Evolutionary conservation across 164 flowering plant species (phyloP).

Genomic region (Saururus chinensis): DNA sequence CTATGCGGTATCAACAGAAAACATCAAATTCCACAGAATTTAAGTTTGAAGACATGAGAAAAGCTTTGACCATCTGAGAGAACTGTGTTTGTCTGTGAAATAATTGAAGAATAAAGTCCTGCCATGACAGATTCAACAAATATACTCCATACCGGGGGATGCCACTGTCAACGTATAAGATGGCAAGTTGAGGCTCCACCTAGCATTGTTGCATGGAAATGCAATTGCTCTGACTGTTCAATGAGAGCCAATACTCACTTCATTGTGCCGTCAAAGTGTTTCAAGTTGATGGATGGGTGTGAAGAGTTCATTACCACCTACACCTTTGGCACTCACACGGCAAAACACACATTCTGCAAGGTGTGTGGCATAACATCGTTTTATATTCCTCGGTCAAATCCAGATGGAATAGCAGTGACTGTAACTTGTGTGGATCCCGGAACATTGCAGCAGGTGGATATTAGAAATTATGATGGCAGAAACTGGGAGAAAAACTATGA

Average conservation of each 20-base stretch:
- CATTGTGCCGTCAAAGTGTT: slow-evolving; percentile 51
- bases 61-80: too few species aligned
- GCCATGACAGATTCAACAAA: slow-evolving; percentile 8
- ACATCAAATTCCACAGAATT: too few species aligned
- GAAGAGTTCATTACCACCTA: slow-evolving; percentile 57
- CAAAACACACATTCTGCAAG: slow-evolving; percentile 85
- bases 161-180: slow-evolving; percentile 64
- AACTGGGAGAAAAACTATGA: slow-evolving; percentile 60
- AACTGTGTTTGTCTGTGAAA: too few species aligned
- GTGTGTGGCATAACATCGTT: slow-evolving; percentile 90
- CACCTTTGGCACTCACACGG: slow-evolving; percentile 79
- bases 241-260: slow-evolving; percentile 82
- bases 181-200: slow-evolving; percentile 61
- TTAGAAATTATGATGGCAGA: slow-evolving; percentile 50
- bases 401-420: slow-evolving; percentile 70
- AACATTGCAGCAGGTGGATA: slow-evolving; percentile 60
- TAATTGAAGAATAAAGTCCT: not conserved
- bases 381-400: slow-evolving; percentile 68
- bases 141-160: slow-evolving; percentile 67
- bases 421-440: slow-evolving; percentile 62
- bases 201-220: slow-evolving; percentile 60
- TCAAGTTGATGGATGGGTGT: slow-evolving; percentile 55
- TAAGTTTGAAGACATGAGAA: too few species aligned
- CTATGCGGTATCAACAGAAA: too few species aligned
- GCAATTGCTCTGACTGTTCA: slow-evolving; percentile 72